Conservation (phyloP, 148 eudicot species). For the Fagopyrum tataricum region DNA sequence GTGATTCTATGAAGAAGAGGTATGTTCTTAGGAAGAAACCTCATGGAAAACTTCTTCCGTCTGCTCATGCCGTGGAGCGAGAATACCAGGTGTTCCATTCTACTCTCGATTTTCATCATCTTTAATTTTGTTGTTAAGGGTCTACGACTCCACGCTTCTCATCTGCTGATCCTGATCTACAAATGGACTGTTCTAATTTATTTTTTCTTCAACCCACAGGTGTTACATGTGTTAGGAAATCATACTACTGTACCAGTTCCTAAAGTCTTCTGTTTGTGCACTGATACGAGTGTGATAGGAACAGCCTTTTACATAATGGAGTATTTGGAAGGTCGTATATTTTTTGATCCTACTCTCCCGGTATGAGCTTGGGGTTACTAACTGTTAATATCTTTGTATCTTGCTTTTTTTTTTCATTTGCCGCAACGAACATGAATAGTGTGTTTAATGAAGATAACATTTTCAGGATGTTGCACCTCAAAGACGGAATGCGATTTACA, state of each 20-base stretch:
- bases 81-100: slow-evolving; percentile 57
- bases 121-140: background rate
- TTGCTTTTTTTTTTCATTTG: background rate
- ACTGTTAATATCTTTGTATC: background rate
- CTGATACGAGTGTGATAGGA: slow-evolving; percentile 77
- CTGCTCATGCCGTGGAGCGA: slow-evolving; percentile 98
- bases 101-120: background rate
- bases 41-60: slow-evolving; percentile 67
- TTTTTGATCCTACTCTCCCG: slow-evolving; percentile 62
- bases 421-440: background rate
- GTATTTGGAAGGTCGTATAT: slow-evolving; percentile 87
- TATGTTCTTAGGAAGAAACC: slow-evolving; percentile 95
- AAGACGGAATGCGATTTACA: slow-evolving; percentile 52
- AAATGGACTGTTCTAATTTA: background rate
- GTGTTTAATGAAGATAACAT: slow-evolving; percentile 1
- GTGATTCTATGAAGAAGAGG: slow-evolving; percentile 32
- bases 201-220: slow-evolving; percentile 35
- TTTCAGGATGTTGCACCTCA: slow-evolving; percentile 58
- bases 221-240: slow-evolving; percentile 65
- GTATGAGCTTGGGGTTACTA: slow-evolving; percentile 32
- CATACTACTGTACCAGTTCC: slow-evolving; percentile 83
- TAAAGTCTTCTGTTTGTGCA: slow-evolving; percentile 79
- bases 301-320: slow-evolving; percentile 97
- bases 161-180: background rate
- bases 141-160: background rate